phyloP scores from a whole-genome alignment of 768 basidiomycete genomes.

The Rossbeevera mucosa region DNA sequence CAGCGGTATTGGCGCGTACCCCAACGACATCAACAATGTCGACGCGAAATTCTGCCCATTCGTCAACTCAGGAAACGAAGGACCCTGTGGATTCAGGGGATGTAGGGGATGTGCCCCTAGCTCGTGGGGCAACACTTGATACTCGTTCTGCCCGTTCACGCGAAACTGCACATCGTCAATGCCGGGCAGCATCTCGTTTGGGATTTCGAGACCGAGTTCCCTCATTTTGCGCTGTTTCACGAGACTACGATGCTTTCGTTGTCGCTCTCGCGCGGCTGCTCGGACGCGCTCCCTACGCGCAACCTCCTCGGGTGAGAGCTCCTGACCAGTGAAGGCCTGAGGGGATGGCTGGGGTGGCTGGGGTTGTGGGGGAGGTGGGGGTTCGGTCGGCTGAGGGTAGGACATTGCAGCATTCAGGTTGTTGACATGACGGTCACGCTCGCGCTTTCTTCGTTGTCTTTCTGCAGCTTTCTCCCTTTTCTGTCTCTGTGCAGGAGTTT shows the following conservation, averaged over 20 bases:
- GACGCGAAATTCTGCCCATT: slow-evolving; percentile 80
- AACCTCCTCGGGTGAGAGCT: slow-evolving; percentile 59
- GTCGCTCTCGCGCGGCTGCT: slow-evolving; percentile 73
- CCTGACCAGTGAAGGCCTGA: slow-evolving; percentile 25
- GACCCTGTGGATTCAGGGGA: slow-evolving; percentile 43
- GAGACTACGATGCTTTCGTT: slow-evolving; percentile 74
- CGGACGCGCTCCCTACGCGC: slow-evolving; percentile 67
- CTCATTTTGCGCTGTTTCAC: slow-evolving; percentile 79
- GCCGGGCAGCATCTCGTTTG: slow-evolving; percentile 61
- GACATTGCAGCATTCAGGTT: slow-evolving; percentile 40
- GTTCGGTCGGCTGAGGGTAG: slow-evolving; percentile 33
- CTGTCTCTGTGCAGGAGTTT: slow-evolving; percentile 64
- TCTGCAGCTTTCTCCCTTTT: slow-evolving; percentile 88
- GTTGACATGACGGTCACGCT: slow-evolving; percentile 52
- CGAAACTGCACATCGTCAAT: slow-evolving; percentile 68
- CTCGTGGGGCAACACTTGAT: slow-evolving; percentile 35
- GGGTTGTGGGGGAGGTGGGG: slow-evolving; percentile 31
- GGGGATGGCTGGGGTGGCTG: slow-evolving; percentile 28
- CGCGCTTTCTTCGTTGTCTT: slow-evolving; percentile 77
- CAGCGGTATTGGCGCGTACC: slow-evolving; percentile 58
- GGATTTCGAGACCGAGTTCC: slow-evolving; percentile 79
- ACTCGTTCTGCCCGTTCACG: slow-evolving; percentile 42
- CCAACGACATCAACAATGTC: slow-evolving; percentile 70
- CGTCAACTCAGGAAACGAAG: slow-evolving; percentile 56
- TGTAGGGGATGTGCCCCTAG: slow-evolving; percentile 24